Base-by-base conservation (phyloP, 148 eudicot genomes). In the Nepenthes mirabilis region DNA sequence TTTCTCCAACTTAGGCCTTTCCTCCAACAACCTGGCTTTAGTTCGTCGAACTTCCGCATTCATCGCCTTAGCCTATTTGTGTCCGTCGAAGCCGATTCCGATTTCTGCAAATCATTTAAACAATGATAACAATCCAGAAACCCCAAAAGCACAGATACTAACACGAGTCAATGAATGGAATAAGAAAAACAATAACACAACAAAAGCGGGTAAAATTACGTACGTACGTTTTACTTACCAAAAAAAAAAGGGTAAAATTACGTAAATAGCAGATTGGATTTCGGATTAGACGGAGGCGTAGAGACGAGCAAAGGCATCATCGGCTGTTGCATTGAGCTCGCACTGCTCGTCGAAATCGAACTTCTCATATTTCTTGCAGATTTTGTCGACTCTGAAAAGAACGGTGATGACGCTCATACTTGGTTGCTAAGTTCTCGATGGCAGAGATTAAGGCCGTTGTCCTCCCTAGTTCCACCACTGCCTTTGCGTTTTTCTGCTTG, bases 281-380 rank as follows among this genome's bases (percentile, higher is more conserved):
- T 86, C 83, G 64, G 82, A 57, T n/a, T 93, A 95, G 3, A 93
- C 70, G 59, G 84, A n/a, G 61, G 83, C 75, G 62, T 85, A 93
- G 37, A 93, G 87, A 68, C 80, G 82, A 34, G 89, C 81, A 56
- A 86, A 88, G 47, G 96, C 82, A 14, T 93, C 98, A 23, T 86
- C 88, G 55, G 84, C 87, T 60, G 78, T 6, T 51, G 74, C 70
- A 64, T 79, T 77, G 73, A 74, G 81, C 47, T 93, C 89, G 61
- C 84, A 65, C 36, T 72, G 91, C 64, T 77, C 83, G 7, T 81
- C 96, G 43, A 88, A 62, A 69, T 93, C 96, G 78, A 88, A 88
- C 58, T 82, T 91, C 61, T 91, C 96, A 60, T 88, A 93, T 57
- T 88, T 93, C 63, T 93, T 82, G 80, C 98, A 88, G 69, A 93